Conservation (phyloP, 805 yeast species). For the Pichia ethanolica region DNA sequence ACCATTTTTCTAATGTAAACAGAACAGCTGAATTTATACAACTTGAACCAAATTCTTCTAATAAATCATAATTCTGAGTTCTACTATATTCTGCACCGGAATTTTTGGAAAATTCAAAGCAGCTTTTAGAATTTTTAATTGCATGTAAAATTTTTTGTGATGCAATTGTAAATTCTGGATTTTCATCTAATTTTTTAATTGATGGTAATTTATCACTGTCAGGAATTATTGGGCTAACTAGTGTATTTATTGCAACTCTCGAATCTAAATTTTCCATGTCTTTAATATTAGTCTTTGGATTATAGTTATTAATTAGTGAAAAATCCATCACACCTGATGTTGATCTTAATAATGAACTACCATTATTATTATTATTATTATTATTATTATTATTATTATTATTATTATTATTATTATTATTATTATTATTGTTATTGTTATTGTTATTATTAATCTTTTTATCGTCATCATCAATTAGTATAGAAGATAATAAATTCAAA, state of each 20-base stretch:
- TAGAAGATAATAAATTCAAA: constrained; percentile 20
- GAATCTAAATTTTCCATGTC: constrained; percentile 26
- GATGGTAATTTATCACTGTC: constrained; percentile 20
- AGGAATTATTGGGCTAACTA: constrained; percentile 34
- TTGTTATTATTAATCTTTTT: not conserved
- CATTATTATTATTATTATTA: not conserved
- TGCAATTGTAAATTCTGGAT: constrained; percentile 22
- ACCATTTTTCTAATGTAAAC: constrained; percentile 57
- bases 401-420: constrained; percentile 10
- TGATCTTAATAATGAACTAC: not conserved
- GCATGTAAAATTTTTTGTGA: constrained; percentile 30
- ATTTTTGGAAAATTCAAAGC: constrained; percentile 36
- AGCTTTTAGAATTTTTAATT: constrained; percentile 57
- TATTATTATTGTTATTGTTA: constrained; percentile 3
- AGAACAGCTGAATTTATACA: constrained; percentile 49
- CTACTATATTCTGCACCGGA: constrained; percentile 1
- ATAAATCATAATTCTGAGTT: constrained; percentile 31
- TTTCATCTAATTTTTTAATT: constrained; percentile 18
- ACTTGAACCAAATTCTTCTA: constrained; percentile 51
- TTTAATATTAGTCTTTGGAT: constrained; percentile 13
- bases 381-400: constrained; percentile 7
- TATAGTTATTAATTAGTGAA: constrained; percentile 10
- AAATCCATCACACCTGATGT: not conserved
- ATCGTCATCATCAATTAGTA: constrained; percentile 19
- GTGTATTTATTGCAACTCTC: constrained; percentile 39